Evolutionary conservation across 164 flowering plant species (phyloP).

Genomic region (Protea cynaroides): DNA sequence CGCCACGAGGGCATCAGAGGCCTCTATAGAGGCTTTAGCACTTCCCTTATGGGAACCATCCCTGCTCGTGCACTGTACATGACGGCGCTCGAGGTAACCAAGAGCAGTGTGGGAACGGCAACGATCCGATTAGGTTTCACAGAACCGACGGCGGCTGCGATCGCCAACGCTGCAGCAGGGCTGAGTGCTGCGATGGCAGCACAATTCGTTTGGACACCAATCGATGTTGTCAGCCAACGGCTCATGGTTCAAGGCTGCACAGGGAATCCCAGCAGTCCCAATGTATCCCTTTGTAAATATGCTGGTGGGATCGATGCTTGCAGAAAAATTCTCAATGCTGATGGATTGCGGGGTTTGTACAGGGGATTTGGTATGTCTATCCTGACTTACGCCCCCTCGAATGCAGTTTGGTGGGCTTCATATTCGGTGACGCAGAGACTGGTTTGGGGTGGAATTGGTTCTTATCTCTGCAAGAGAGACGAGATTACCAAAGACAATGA

Average conservation of each 20-base stretch:
- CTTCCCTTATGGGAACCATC: conserved; percentile 73
- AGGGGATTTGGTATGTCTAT: conserved; percentile 85
- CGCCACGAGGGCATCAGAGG: conserved; percentile 57
- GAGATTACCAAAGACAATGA: conserved; percentile 9
- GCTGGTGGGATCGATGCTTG: conserved; percentile 72
- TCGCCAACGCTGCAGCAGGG: conserved; percentile 82
- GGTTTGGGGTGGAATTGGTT: conserved; percentile 52
- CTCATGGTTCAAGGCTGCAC: conserved; percentile 68
- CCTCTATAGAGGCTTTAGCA: conserved; percentile 73
- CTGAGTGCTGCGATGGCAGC: conserved; percentile 79
- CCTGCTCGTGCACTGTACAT: conserved; percentile 86
- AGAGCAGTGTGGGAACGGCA: conserved; percentile 57
- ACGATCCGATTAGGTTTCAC: conserved; percentile 48
- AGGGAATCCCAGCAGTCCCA: neutral
- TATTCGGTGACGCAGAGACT: conserved; percentile 60
- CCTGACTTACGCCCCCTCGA: conserved; percentile 79
- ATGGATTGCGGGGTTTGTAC: conserved; percentile 65
- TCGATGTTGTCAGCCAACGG: conserved; percentile 82
- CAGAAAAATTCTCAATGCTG: conserved; percentile 41
- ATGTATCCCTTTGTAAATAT: conserved; percentile 22
- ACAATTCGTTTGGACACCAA: conserved; percentile 81
- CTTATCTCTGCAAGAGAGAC: conserved; percentile 27
- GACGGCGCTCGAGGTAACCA: conserved; percentile 73
- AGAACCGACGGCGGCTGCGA: conserved; percentile 49
- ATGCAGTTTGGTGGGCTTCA: conserved; percentile 95